Evolutionary conservation across 2,329 filamentous ascomycete genomes (phyloP).

Genomic region (Aaosphaeria pasadenensis): DNA sequence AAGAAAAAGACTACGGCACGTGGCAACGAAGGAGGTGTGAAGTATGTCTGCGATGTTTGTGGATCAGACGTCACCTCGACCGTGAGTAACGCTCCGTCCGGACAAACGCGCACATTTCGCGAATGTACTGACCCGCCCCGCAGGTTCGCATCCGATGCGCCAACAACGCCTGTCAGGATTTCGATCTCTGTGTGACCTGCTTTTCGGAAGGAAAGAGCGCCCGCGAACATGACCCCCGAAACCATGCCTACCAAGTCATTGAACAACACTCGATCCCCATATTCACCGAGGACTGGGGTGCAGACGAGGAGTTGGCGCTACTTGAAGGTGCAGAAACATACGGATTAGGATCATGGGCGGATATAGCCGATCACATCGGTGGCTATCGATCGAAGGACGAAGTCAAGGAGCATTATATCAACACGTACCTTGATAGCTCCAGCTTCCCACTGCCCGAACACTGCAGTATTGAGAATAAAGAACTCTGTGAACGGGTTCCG

Average conservation of each 20-base stretch:
- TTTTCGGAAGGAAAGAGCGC: conserved; percentile 80
- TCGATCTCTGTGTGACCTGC: conserved; percentile 94
- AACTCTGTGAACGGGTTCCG: conserved; percentile 74
- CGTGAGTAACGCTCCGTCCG: conserved; percentile 52
- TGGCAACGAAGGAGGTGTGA: conserved; percentile 72
- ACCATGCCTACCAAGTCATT: conserved; percentile 88
- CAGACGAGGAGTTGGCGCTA: conserved; percentile 91
- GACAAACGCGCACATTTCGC: neutral
- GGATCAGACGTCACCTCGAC: conserved; percentile 96
- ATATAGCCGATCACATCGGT: conserved; percentile 96
- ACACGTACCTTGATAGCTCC: conserved; percentile 79
- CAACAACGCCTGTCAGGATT: conserved; percentile 78
- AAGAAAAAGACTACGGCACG: conserved; percentile 89
- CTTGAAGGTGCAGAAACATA: conserved; percentile 95
- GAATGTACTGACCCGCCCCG: neutral
- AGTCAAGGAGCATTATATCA: conserved; percentile 89
- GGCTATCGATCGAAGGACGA: conserved; percentile 94
- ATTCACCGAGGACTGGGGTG: conserved; percentile 91
- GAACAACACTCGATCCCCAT: conserved; percentile 99
- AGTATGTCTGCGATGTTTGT: conserved; percentile 97
- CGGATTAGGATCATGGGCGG: conserved; percentile 93
- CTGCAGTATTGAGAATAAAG: conserved; percentile 78
- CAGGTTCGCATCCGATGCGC: conserved; percentile 95
- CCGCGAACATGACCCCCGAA: conserved; percentile 80
- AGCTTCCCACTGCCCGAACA: conserved; percentile 83